Conservation (phyloP, 2,329 filamentous ascomycete genomes). For the Alternaria angustiovoidea region DNA sequence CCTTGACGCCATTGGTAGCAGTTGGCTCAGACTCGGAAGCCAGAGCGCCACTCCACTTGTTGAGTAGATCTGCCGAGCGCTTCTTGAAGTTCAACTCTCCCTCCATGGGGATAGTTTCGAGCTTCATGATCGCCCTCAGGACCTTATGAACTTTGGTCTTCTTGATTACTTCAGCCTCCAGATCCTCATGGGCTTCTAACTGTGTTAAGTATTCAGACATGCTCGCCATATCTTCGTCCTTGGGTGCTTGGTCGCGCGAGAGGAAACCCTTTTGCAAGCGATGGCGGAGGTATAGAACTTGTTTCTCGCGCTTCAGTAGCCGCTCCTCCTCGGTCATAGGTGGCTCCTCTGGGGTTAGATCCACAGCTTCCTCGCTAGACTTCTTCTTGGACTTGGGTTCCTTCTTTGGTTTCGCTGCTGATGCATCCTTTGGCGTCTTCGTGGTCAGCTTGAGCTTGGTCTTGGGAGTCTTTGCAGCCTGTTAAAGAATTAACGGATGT, state of each 20-base stretch:
- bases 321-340: slow-evolving; percentile 63
- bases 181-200: slow-evolving; percentile 79
- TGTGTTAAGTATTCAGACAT: slow-evolving; percentile 82
- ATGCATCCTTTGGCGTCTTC: slow-evolving; percentile 50
- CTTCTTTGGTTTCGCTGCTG: slow-evolving; percentile 66
- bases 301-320: slow-evolving; percentile 66
- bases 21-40: slow-evolving; percentile 38
- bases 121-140: slow-evolving; percentile 89
- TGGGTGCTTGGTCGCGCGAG: slow-evolving; percentile 82
- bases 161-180: slow-evolving; percentile 89
- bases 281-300: slow-evolving; percentile 91
- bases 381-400: slow-evolving; percentile 64
- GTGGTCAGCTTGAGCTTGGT: slow-evolving; percentile 59
- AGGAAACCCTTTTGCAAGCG: slow-evolving; percentile 95
- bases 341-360: slow-evolving; percentile 60
- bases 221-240: slow-evolving; percentile 80
- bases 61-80: slow-evolving; percentile 79
- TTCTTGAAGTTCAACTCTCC: slow-evolving; percentile 89
- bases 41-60: slow-evolving; percentile 87
- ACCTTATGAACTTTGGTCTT: slow-evolving; percentile 99
- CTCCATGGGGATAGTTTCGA: slow-evolving; percentile 79
- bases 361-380: slow-evolving; percentile 64
- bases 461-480: slow-evolving; percentile 62
- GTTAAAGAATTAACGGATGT: slow-evolving; percentile 34
- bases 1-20: slow-evolving; percentile 47